Conservation (phyloP, 2,329 filamentous ascomycete species). For the Cyanodermella asteris region DNA sequence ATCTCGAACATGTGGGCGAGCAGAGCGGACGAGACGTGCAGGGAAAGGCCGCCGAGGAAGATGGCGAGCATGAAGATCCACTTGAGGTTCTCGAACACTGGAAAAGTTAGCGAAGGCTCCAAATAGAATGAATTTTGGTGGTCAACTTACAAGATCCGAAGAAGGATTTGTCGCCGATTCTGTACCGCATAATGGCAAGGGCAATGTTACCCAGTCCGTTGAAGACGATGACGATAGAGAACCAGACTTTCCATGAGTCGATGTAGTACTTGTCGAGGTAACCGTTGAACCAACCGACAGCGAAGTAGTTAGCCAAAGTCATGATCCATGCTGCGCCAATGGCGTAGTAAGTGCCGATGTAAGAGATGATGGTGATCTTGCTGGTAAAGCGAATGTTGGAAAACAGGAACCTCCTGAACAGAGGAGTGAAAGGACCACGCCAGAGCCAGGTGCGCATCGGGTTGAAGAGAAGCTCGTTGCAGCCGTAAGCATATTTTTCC, state of each 20-base stretch:
- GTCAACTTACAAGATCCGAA: constrained; percentile 21
- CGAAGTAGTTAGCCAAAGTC: constrained; percentile 52
- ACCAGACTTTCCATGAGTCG: constrained; percentile 60
- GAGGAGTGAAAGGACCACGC: constrained; percentile 40
- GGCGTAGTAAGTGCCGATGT: constrained; percentile 63
- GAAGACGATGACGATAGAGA: constrained; percentile 60
- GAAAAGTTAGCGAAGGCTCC: too few relatives aligned
- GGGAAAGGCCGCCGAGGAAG: constrained; percentile 60
- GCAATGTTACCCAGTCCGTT: constrained; percentile 52
- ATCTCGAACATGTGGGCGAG: constrained; percentile 67
- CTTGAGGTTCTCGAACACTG: constrained; percentile 32
- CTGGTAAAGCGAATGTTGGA: constrained; percentile 47
- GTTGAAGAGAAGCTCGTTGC: constrained; percentile 49
- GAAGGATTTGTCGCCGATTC: constrained; percentile 41
- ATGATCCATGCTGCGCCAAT: constrained; percentile 56
- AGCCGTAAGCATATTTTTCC: constrained; percentile 52
- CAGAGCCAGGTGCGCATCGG: constrained; percentile 38
- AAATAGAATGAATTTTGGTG: constrained; percentile 30
- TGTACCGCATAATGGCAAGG: constrained; percentile 51
- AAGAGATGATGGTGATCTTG: constrained; percentile 55
- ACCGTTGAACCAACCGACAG: constrained; percentile 55
- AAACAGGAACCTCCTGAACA: constrained; percentile 38
- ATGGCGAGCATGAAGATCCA: constrained; percentile 55
- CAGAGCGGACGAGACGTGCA: constrained; percentile 63
- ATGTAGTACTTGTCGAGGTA: constrained; percentile 63